Base-by-base conservation (phyloP, 2,329 filamentous ascomycete genomes). In the Chaetoscypha palmicola region DNA sequence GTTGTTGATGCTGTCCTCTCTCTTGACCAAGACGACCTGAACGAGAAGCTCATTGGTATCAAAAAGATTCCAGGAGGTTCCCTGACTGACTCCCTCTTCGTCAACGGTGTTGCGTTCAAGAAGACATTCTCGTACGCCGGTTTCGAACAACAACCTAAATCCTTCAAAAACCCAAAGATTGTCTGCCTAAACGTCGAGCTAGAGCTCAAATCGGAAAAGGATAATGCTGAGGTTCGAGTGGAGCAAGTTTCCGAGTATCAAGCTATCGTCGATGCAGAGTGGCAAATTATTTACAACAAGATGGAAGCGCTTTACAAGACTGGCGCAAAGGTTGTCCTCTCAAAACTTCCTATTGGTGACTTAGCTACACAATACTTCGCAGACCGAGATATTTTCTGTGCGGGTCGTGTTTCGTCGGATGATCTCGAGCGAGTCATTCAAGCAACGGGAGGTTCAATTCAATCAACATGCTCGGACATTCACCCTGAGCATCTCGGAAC, bases 261-360 rank as follows among this genome's bases (percentile, higher is more conserved):
- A 71, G 92, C 92, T 51, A 96, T 98, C 57, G 92, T 98, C 63
- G 92, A 98, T 62, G 92, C 92, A 22, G 92, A 98, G 69, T 98
- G 92, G 92, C 89, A 96, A 68, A 98, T 98, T 64, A 98, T 98
- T 67, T 97, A 84, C 79, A 91, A 96, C 74, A 98, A 98, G 76
- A 86, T 98, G 65, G 92, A 98, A 71, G 87, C 91, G 38, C 71
- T 95, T 42, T 79, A 91, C 76, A 82, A 91, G 68, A 96, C 91
- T 4, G 92, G 92, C 43, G 92, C 92, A 53, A 95, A 96, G 77
- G 89, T 98, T 40, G 89, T 98, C 32, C 81, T 98, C 46, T 95
- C 88, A 69, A 97, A 96, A 71, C 76, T 97, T 50, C 92, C 92
- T 31, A 97, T 98, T 61, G 92, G 92, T 62, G 92, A 98, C 72